Evolutionary conservation across 1,284 basidiomycete species (phyloP).

Genomic region (Phellinidium pouzarii): DNA sequence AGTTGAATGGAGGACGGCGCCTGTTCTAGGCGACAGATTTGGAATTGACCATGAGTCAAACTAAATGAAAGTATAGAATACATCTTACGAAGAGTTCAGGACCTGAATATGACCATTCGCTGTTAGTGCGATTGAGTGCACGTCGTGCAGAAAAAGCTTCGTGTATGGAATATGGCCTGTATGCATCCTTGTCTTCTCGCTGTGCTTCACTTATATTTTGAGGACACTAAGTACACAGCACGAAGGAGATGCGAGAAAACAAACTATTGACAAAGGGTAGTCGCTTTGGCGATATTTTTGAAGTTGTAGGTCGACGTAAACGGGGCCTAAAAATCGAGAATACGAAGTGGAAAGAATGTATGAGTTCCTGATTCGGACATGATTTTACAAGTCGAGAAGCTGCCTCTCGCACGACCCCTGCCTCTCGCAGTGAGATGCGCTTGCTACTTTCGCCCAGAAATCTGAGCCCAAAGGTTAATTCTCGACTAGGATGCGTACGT

Average conservation of each 20-base stretch:
- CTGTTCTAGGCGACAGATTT: conserved; percentile 39
- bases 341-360: not conserved
- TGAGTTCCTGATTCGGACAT: not conserved
- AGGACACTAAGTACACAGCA: not conserved
- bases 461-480: not conserved
- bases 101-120: conserved; percentile 42
- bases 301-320: not conserved
- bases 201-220: not conserved
- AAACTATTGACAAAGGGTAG: not conserved
- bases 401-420: not conserved
- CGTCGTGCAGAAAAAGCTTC: conserved; percentile 9
- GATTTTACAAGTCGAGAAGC: not conserved
- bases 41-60: not conserved
- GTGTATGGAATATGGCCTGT: conserved; percentile 10
- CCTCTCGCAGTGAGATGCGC: conserved; percentile 2
- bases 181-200: not conserved
- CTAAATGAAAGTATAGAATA: conserved; percentile 12
- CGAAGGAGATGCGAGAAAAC: not conserved
- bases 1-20: conserved; percentile 44
- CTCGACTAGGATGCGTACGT: not conserved
- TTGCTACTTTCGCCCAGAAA: conserved; percentile 3
- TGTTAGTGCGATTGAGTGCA: conserved; percentile 7
- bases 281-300: not conserved
- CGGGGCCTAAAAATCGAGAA: not conserved
- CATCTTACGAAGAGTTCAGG: conserved; percentile 41